Evolutionary conservation across 768 basidiomycete species (phyloP), one percentile per base, ranked within the genome.

Genomic region (Trametes elegans): DNA sequence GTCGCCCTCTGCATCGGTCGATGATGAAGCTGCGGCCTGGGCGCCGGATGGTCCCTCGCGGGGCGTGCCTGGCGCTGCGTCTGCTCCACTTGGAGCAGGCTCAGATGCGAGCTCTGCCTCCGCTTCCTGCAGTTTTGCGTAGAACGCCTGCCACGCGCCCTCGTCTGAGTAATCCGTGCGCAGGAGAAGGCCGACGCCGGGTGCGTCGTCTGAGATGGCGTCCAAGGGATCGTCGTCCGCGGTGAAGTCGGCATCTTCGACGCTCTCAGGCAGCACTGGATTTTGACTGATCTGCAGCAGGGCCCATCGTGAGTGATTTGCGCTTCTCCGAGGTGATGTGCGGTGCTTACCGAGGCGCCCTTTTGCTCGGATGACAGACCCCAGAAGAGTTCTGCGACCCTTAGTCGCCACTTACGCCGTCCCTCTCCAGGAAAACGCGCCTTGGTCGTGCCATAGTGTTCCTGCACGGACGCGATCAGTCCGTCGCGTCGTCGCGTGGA

Each of bases 151-250:
- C 89, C 89, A 91, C 1, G 88, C 81, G 7, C 73, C 71, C 29
- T 90, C 85, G 64, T 87, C 70, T 8, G 82, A 76, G 66, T 78
- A 90, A 62, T 91, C 87, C 9, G 88, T 85, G 34, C 90, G 83
- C n/a, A 91, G 65, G 41, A 91, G 65, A 55, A 90, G 62, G 13
- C 87, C 87, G 36, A 82, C 62, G 53, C 81, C 79, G 1, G 74
- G 74, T 7, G 71, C 76, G 19, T 80, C 75, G 21, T 72, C 66
- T 28, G 79, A 59, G 45, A 73, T 58, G 10, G 64, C 65, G 66
- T 88, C 86, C 55, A 79, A 64, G 1, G 80, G 79, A 67, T 89
- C 87, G 8, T 67, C 65, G 63, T 85, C 85, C 7, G 55, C 63
- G 35, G 60, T 55, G 49, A 65, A 68, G 41, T 68, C 68, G 28